These are phyloP conservation scores for Sphaerulina vaccinii DNA, from an alignment of 2,329 filamentous ascomycete genomes.

Conservation along the genomic window DNA sequence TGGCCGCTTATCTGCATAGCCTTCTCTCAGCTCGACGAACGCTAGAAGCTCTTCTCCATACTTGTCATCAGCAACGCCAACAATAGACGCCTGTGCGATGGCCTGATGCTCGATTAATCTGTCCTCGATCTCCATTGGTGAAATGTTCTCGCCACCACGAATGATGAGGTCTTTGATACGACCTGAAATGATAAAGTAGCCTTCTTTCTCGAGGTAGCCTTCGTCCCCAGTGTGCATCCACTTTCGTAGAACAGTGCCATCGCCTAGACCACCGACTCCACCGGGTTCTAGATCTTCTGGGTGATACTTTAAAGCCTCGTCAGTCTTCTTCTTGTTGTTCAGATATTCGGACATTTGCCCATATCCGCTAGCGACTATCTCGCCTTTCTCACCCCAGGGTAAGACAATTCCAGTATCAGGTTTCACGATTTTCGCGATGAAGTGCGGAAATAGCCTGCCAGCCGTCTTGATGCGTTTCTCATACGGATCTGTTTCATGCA, in stretches of 20 bases:
- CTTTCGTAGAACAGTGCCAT: slow-evolving; percentile 39
- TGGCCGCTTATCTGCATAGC: slow-evolving; percentile 13
- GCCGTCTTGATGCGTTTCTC: slow-evolving; percentile 68
- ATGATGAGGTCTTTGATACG: slow-evolving; percentile 37
- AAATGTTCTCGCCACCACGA: slow-evolving; percentile 66
- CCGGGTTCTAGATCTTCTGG: slow-evolving; percentile 29
- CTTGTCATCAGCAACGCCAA: slow-evolving; percentile 30
- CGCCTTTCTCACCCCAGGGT: slow-evolving; percentile 66
- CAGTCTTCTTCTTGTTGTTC: slow-evolving; percentile 72
- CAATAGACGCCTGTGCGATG: slow-evolving; percentile 29
- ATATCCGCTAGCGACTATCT: slow-evolving; percentile 76
- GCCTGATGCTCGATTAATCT: slow-evolving; percentile 28
- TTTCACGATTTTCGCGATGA: slow-evolving; percentile 73
- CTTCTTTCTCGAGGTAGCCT: slow-evolving; percentile 48
- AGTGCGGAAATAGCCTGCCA: slow-evolving; percentile 72
- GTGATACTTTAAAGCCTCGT: slow-evolving; percentile 57
- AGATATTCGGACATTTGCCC: slow-evolving; percentile 66
- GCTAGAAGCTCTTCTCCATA: slow-evolving; percentile 33
- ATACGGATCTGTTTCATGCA: slow-evolving; percentile 56
- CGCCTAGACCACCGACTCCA: slow-evolving; percentile 27
- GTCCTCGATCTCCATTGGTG: slow-evolving; percentile 34
- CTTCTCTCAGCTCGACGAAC: slow-evolving; percentile 38
- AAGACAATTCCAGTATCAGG: slow-evolving; percentile 60
- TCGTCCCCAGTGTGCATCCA: slow-evolving; percentile 68
- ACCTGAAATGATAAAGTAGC: slow-evolving; percentile 41